phyloP scores from a whole-genome alignment of 2,329 filamentous ascomycete genomes.

The Knoxdaviesia capensis region DNA sequence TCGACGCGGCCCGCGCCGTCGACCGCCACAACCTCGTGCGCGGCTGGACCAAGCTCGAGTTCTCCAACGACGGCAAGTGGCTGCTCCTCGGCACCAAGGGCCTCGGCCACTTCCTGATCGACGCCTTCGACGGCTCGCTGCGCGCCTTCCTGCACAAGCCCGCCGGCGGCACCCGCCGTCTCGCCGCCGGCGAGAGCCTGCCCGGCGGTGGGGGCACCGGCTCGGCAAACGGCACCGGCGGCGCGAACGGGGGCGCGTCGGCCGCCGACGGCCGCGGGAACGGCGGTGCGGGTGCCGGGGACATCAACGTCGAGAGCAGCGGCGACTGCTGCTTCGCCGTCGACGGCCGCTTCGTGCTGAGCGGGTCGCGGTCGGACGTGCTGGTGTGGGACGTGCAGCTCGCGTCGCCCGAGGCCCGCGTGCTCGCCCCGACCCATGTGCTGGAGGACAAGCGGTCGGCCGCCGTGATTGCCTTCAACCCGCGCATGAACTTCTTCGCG shows the following conservation, averaged over 20 bases:
- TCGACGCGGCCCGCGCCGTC: slow-evolving; percentile 28
- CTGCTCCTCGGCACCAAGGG: slow-evolving; percentile 71
- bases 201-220: too few relatives aligned
- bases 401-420: slow-evolving; percentile 26
- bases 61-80: slow-evolving; percentile 86
- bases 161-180: slow-evolving; percentile 29
- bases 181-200: slow-evolving; percentile 31
- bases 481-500: slow-evolving; percentile 77
- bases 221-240: too few relatives aligned
- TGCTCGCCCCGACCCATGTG: slow-evolving; percentile 41
- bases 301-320: slow-evolving; percentile 29
- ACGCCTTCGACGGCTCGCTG: slow-evolving; percentile 70
- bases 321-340: slow-evolving; percentile 79
- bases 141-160: slow-evolving; percentile 50
- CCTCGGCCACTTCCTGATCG: slow-evolving; percentile 74
- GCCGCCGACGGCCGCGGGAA: slow-evolving; percentile 20
- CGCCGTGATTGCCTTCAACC: slow-evolving; percentile 71
- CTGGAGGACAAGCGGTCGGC: slow-evolving; percentile 47
- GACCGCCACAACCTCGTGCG: slow-evolving; percentile 37
- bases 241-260: too few relatives aligned
- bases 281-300: slow-evolving; percentile 1
- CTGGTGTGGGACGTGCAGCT: slow-evolving; percentile 66
- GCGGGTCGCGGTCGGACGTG: slow-evolving; percentile 55
- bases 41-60: slow-evolving; percentile 82
- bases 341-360: slow-evolving; percentile 74